Evolutionary conservation across 1,284 basidiomycete species (phyloP).

Genomic region (Athelia sp.): DNA sequence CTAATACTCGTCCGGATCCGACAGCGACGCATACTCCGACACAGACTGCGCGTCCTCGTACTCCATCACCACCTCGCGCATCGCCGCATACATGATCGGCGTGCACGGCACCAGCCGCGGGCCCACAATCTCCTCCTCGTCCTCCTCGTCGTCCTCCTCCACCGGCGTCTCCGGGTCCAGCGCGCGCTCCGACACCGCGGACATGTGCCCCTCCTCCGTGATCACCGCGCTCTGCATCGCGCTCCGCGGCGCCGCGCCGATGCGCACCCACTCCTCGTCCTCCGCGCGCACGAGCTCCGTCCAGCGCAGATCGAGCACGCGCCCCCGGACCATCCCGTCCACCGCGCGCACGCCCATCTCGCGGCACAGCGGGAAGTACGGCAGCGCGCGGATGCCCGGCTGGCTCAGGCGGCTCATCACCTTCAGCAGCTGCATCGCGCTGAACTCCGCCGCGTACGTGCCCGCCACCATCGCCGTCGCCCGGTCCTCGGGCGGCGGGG

Average conservation of each 20-base stretch:
- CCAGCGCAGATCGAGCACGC: conserved; percentile 73
- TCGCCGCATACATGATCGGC: conserved; percentile 75
- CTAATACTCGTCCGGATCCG: conserved; percentile 67
- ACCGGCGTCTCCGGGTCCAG: conserved; percentile 40
- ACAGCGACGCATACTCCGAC: conserved; percentile 68
- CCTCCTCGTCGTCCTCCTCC: conserved; percentile 27
- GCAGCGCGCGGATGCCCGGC: conserved; percentile 52
- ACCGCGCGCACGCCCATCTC: conserved; percentile 74
- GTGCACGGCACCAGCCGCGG: conserved; percentile 70
- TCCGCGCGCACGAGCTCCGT: conserved; percentile 58
- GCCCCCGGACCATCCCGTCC: conserved; percentile 74
- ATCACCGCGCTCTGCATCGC: conserved; percentile 25
- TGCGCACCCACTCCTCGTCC: conserved; percentile 21
- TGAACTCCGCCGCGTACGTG: conserved; percentile 50
- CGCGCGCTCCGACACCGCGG: conserved; percentile 35
- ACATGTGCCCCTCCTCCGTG: not conserved
- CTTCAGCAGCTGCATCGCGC: conserved; percentile 68
- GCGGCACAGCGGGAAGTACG: conserved; percentile 74
- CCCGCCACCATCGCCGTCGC: conserved; percentile 13
- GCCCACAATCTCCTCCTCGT: conserved; percentile 54
- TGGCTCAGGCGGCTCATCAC: conserved; percentile 70
- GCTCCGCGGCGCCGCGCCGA: not conserved
- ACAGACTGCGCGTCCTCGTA: conserved; percentile 69
- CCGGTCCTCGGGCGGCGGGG: conserved; percentile 15
- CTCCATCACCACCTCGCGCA: conserved; percentile 74